Conservation (phyloP, 2,329 filamentous ascomycete species). For the Daldinia sp. region DNA sequence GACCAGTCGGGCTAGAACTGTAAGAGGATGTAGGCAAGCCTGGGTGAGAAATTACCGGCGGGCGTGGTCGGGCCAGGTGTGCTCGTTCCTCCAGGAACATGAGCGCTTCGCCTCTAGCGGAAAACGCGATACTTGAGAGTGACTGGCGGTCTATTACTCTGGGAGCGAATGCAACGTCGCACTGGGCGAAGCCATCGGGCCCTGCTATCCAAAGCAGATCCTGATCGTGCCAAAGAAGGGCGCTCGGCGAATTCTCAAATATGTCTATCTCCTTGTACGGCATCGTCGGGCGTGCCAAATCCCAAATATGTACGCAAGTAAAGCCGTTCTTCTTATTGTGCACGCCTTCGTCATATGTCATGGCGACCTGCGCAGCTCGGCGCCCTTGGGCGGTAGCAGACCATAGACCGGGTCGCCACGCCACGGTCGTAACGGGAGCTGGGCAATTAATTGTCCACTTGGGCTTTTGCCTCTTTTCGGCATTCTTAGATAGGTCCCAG, state of each 20-base stretch:
- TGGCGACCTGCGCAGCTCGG: conserved; percentile 68
- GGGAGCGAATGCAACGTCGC: conserved; percentile 70
- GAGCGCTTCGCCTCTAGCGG: conserved; percentile 64
- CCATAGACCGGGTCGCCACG: conserved; percentile 72
- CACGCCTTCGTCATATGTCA: conserved; percentile 66
- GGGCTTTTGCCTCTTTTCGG: conserved; percentile 70
- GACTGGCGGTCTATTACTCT: conserved; percentile 69
- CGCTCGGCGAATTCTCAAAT: conserved; percentile 65
- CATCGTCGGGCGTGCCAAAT: conserved; percentile 71
- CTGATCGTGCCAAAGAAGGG: conserved; percentile 69
- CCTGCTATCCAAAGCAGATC: conserved; percentile 73
- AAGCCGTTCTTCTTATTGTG: conserved; percentile 63
- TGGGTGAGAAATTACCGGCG: conserved; percentile 37
- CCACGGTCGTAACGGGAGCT: conserved; percentile 65
- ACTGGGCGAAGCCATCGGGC: conserved; percentile 70
- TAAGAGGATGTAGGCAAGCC: conserved; percentile 52
- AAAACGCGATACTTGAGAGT: conserved; percentile 68
- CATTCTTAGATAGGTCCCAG: conserved; percentile 69
- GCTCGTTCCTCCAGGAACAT: conserved; percentile 69
- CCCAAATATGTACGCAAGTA: conserved; percentile 71
- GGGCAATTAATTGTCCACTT: conserved; percentile 69
- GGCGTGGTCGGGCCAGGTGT: conserved; percentile 54
- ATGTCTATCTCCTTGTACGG: conserved; percentile 71
- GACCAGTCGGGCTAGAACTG: conserved; percentile 58
- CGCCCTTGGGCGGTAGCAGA: conserved; percentile 68